Evolutionary conservation across 1,139 yeast species (phyloP), one percentile per base, ranked within the genome.

Genomic region (Hansenula sp.): DNA sequence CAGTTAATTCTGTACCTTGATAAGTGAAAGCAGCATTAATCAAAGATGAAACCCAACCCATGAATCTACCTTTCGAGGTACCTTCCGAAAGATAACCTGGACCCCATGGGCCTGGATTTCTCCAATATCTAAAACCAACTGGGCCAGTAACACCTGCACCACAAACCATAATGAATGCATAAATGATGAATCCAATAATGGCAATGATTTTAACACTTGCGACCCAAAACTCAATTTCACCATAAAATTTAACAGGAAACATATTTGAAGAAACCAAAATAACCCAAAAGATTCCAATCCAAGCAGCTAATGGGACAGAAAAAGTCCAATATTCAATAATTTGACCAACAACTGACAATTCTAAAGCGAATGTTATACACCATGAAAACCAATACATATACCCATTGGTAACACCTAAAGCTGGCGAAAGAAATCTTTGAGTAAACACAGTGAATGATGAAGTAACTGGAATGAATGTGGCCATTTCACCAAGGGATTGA

Each of bases 331-430:
- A 82, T 60, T 80, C 71, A 47, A 87, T 77, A 42, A 87, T 76
- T 63, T 84, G 88, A 19, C 94, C 91, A 31, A 84, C 81, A 24
- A 88, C 87, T 15, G 91, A 83, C 46, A 88, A 70, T 65, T 88
- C 96, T 48, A 87, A 78, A 7, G 95, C 88, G 66, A 79, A 85
- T 2, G 96, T 85, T 52, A 84, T 81, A 44, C 89, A 88, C 93
- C 94, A 87, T 18, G 86, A 78, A 64, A 85, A 86, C 91, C 93
- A 86, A 63, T 88, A 89, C 67, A 80, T 74, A 79, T 88, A 87
- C 45, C 93, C 94, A 55, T 82, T 81, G 39, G 94, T 81, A 46
- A 86, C 88, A 50, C 95, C 94, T 46, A 84, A 68, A 10, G 90
- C 79, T 27, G 83, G 84, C 11, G 85, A 78, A 44, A 77, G 63